A percentile compares a stretch with the other conserved stretches of the same genome.
Evolutionary conservation across 164 flowering plant species (phyloP).

Genomic region (Tinospora cordifolia): DNA sequence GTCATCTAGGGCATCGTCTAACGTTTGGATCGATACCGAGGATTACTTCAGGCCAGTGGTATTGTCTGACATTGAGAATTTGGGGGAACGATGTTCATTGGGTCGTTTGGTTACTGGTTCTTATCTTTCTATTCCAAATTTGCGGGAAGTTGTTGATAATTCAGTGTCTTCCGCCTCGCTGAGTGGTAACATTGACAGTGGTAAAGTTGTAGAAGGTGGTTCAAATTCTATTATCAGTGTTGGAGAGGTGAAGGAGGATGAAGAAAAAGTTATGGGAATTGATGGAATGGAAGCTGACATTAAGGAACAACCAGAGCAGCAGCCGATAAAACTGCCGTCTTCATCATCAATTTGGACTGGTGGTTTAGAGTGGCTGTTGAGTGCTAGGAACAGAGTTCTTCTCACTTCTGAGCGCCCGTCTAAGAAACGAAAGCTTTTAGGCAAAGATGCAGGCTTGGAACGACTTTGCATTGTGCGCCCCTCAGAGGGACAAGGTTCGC

Average conservation of each 20-base stretch:
- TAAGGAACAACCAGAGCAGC: slow-evolving; percentile 5
- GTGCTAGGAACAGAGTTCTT: slow-evolving; percentile 51
- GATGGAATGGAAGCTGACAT: slow-evolving; percentile 15
- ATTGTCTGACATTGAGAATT: slow-evolving; percentile 48
- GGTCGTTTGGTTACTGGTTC: slow-evolving; percentile 21
- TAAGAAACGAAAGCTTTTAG: slow-evolving; percentile 78
- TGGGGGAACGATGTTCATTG: slow-evolving; percentile 24
- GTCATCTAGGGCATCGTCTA: slow-evolving; percentile 17
- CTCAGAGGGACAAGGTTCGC: slow-evolving; percentile 32
- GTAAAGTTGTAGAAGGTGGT: slow-evolving; percentile 9
- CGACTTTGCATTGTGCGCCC: slow-evolving; percentile 45
- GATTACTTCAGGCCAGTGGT: slow-evolving; percentile 65
- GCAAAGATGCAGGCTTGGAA: slow-evolving; percentile 64
- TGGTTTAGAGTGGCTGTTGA: slow-evolving; percentile 68
- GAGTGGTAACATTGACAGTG: neutral
- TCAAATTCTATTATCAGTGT: slow-evolving; percentile 5
- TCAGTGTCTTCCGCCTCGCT: slow-evolving; percentile 2
- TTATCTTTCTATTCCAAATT: slow-evolving; percentile 39
- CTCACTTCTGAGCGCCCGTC: slow-evolving; percentile 70
- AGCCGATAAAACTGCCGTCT: slow-evolving; percentile 4
- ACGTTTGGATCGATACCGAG: slow-evolving; percentile 66
- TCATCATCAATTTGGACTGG: slow-evolving; percentile 14
- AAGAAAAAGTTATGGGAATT: slow-evolving; percentile 20
- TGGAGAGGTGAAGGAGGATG: slow-evolving; percentile 10
- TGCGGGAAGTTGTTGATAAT: slow-evolving; percentile 13